A percentile compares a stretch with the other conserved stretches of the same genome.
Conservation (phyloP, 257 asterid species). For the Ilex aquifolium region DNA sequence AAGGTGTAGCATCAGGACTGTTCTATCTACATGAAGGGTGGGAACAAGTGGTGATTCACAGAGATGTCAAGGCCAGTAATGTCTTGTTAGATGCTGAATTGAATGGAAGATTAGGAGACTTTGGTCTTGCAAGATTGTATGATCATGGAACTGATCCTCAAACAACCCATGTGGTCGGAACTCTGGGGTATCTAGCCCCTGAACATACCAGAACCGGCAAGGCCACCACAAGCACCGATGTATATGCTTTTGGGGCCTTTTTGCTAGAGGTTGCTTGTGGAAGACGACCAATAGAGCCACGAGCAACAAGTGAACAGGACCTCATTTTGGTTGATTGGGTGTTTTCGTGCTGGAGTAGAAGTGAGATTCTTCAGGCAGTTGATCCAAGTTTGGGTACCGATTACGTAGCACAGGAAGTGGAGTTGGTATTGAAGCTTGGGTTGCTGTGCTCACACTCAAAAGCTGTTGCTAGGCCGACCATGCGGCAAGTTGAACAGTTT, state of each 20-base stretch:
- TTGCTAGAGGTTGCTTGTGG: background rate
- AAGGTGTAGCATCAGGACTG: conserved; percentile 56
- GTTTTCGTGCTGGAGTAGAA: conserved; percentile 30
- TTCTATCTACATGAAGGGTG: conserved; percentile 60
- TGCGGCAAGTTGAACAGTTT: conserved; percentile 5
- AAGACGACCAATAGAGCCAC: background rate
- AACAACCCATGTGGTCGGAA: conserved; percentile 8
- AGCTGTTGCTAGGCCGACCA: background rate
- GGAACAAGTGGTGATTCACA: conserved; percentile 59
- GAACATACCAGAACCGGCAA: background rate
- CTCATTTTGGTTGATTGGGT: background rate
- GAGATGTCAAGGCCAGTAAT: conserved; percentile 68
- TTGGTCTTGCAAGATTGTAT: conserved; percentile 16
- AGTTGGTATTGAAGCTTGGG: conserved; percentile 40
- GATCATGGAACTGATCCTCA: conserved; percentile 11
- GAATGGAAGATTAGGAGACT: conserved; percentile 53
- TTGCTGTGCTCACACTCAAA: conserved; percentile 1
- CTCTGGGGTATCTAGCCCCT: conserved; percentile 5
- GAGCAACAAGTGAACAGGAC: background rate
- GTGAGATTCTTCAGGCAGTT: conserved; percentile 33
- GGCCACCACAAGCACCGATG: background rate
- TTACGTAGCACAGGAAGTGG: conserved; percentile 33
- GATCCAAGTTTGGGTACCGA: conserved; percentile 38
- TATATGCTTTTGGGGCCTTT: background rate
- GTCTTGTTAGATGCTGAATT: conserved; percentile 47